Conservation (phyloP, 148 eudicot genomes). For the Heliamphora exappendiculata region DNA sequence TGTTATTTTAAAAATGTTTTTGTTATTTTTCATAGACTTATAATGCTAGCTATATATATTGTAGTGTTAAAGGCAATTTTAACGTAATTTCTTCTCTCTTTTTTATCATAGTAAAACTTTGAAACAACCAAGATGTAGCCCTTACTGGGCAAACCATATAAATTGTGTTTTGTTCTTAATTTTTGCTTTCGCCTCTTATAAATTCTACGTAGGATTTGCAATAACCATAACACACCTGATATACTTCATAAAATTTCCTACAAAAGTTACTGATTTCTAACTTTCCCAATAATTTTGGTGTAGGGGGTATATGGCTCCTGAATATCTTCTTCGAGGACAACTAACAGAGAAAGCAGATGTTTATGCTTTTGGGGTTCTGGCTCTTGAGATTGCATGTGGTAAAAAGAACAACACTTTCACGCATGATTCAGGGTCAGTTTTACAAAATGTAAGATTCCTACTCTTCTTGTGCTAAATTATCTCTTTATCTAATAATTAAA, state of each 20-base stretch:
- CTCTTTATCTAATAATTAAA: too few species aligned
- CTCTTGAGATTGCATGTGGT: slow-evolving; percentile 9
- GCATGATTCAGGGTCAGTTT: slow-evolving; percentile 8
- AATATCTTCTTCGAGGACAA: slow-evolving; percentile 12
- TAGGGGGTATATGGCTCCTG: slow-evolving; percentile 17
- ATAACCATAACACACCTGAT: background rate
- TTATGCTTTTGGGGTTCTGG: slow-evolving; percentile 11
- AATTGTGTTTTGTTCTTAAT: too few species aligned
- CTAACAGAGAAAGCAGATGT: slow-evolving; percentile 16
- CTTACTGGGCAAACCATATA: too few species aligned
- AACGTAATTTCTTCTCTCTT: too few species aligned
- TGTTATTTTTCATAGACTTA: too few species aligned
- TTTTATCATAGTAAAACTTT: too few species aligned
- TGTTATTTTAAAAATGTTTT: too few species aligned
- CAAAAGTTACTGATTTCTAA: background rate
- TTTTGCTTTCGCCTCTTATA: background rate
- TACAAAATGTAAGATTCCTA: slow-evolving; percentile 9
- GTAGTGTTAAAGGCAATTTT: too few species aligned
- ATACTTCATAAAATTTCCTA: background rate
- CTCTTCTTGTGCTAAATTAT: background rate
- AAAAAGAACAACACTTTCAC: slow-evolving; percentile 9
- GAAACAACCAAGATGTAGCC: too few species aligned
- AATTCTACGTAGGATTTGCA: background rate
- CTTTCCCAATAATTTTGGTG: background rate
- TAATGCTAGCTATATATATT: too few species aligned